Conservation (phyloP, 179 eudicot genomes). For the Silene coronaria region DNA sequence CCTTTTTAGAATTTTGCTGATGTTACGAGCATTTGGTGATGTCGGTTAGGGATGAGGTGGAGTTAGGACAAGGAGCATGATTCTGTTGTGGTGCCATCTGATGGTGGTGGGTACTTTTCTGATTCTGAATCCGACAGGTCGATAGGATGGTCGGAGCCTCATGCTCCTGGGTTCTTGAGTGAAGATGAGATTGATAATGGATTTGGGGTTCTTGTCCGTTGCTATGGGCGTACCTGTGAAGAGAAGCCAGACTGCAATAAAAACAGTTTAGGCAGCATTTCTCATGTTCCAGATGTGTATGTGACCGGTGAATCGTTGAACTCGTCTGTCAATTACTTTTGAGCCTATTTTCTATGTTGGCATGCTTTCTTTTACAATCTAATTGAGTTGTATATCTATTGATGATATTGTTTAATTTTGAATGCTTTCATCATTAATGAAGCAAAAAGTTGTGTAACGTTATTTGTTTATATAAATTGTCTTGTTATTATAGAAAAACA, state of each 20-base stretch:
- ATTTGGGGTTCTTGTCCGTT: constrained; percentile 70
- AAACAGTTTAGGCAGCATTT: constrained; percentile 23
- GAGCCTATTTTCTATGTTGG: not conserved
- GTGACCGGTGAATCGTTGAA: constrained; percentile 35
- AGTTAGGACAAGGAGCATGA: constrained; percentile 62
- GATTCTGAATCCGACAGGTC: constrained; percentile 73
- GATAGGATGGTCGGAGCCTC: constrained; percentile 80
- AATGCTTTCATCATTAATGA: not conserved
- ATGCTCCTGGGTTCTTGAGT: constrained; percentile 57
- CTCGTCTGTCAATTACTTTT: not conserved
- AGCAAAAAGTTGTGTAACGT: too few relatives aligned
- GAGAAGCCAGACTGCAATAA: constrained; percentile 22
- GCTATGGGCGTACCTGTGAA: constrained; percentile 46
- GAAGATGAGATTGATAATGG: constrained; percentile 59
- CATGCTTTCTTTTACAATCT: not conserved
- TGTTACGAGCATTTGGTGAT: too few relatives aligned
- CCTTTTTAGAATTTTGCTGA: too few relatives aligned
- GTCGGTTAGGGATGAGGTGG: too few relatives aligned
- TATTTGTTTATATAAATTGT: too few relatives aligned
- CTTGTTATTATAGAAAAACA: too few relatives aligned
- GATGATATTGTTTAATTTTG: not conserved
- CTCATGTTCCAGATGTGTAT: constrained; percentile 30
- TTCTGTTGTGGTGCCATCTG: constrained; percentile 56
- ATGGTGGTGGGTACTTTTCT: constrained; percentile 57
- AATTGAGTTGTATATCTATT: not conserved